Percentiles rank a stretch among this genome's conserved stretches.
Conservation (phyloP, 2,329 filamentous ascomycete genomes). For the Paecilomyces sp. region DNA sequence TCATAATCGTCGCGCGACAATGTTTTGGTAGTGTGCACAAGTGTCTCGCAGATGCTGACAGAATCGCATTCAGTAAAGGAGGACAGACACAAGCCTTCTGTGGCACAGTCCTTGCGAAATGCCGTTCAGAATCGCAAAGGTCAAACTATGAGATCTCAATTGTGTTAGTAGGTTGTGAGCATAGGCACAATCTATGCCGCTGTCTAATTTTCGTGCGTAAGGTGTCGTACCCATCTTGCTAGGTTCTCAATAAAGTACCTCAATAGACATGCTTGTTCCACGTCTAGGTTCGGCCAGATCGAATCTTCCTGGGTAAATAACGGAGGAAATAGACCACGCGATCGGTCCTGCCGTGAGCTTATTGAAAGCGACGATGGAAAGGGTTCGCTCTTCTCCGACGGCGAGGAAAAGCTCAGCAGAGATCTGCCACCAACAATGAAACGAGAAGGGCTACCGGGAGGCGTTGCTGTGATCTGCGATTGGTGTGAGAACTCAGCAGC, state of each 20-base stretch:
- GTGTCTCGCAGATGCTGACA: slow-evolving; percentile 9
- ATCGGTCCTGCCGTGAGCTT: neutral
- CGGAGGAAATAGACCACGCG: slow-evolving; percentile 1
- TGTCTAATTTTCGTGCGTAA: neutral
- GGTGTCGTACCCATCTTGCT: slow-evolving; percentile 8
- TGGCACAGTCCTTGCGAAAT: slow-evolving; percentile 31
- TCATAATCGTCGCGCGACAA: slow-evolving; percentile 10
- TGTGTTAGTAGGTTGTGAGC: neutral
- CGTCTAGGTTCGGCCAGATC: neutral
- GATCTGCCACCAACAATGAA: neutral
- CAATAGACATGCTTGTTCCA: slow-evolving; percentile 9
- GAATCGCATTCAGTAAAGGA: slow-evolving; percentile 25
- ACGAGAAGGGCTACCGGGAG: neutral
- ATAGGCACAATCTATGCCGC: neutral
- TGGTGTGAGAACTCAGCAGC: neutral
- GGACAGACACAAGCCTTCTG: slow-evolving; percentile 29
- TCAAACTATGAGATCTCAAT: slow-evolving; percentile 17
- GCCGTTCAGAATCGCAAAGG: slow-evolving; percentile 28
- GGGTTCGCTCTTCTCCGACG: neutral
- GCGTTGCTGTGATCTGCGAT: neutral
- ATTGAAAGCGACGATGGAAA: neutral
- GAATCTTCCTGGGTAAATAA: neutral
- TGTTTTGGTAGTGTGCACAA: neutral
- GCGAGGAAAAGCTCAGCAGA: neutral
- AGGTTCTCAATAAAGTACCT: slow-evolving; percentile 13